phyloP scores from a whole-genome alignment of 495 filamentous ascomycete species.

The Hypoxylon trugodes region DNA sequence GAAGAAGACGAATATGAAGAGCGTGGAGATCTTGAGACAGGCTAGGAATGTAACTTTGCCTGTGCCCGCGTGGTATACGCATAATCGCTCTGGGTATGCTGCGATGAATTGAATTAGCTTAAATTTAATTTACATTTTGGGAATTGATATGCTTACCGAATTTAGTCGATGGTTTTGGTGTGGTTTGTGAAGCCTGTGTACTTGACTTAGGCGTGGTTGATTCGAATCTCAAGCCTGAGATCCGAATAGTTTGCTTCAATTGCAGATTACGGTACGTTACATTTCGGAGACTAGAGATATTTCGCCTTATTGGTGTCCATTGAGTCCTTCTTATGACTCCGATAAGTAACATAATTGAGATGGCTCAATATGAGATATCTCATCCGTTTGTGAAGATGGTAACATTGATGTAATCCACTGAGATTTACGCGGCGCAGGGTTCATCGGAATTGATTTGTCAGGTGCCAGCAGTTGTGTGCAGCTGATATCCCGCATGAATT shows the following conservation, averaged over 20 bases:
- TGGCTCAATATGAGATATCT: background rate
- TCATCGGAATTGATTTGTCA: background rate
- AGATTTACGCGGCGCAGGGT: conserved; percentile 4
- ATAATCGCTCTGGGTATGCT: conserved; percentile 65
- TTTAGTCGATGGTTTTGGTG: conserved; percentile 3
- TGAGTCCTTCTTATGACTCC: conserved; percentile 19
- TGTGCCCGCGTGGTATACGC: conserved; percentile 78
- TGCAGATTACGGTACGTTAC: background rate
- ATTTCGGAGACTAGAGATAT: background rate
- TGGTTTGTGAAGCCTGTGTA: background rate
- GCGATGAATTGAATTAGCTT: background rate
- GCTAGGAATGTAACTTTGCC: conserved; percentile 71
- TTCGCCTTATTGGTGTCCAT: background rate
- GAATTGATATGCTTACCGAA: conserved; percentile 17
- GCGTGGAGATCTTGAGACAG: conserved; percentile 71
- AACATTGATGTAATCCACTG: background rate
- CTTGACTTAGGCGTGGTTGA: conserved; percentile 20
- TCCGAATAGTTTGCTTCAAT: conserved; percentile 1
- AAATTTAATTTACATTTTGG: background rate
- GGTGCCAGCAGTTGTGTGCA: conserved; percentile 4
- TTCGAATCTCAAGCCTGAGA: conserved; percentile 21
- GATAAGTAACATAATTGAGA: conserved; percentile 21
- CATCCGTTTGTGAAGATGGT: background rate
- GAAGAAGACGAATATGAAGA: conserved; percentile 74
- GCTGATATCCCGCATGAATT: background rate